A percentile compares a stretch with the other conserved stretches of the same genome.
Conservation (phyloP, 1,284 basidiomycete species). For the Kwoniella shivajii region DNA sequence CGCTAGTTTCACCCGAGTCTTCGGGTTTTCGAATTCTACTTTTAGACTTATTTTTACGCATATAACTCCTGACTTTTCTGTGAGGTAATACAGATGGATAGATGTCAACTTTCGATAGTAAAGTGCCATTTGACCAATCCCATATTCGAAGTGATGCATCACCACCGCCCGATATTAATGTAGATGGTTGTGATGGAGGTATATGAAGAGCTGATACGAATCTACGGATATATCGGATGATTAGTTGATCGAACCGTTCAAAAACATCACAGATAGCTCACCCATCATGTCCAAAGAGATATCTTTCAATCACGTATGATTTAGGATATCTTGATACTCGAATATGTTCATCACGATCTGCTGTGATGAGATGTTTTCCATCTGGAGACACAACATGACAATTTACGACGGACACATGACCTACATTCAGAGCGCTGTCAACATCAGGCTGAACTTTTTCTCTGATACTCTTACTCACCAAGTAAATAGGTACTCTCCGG, state of each 20-base stretch:
- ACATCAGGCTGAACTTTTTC: background rate
- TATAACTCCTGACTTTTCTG: constrained; percentile 58
- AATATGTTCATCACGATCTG: constrained; percentile 91
- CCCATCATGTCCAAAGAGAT: constrained; percentile 80
- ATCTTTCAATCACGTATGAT: constrained; percentile 78
- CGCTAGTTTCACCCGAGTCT: constrained; percentile 31
- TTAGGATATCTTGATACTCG: constrained; percentile 85
- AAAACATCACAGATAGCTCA: constrained; percentile 52
- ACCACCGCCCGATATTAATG: constrained; percentile 82
- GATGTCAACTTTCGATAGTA: constrained; percentile 62
- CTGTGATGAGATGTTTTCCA: constrained; percentile 74
- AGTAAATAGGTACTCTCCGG: constrained; percentile 70
- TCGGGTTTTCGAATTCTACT: constrained; percentile 32
- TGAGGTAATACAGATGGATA: constrained; percentile 63
- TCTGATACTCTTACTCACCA: constrained; percentile 42
- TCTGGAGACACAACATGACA: constrained; percentile 67
- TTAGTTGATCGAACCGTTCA: background rate
- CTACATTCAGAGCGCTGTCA: constrained; percentile 17
- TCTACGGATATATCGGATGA: constrained; percentile 54
- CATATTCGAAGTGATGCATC: constrained; percentile 75
- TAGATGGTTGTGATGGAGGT: constrained; percentile 58
- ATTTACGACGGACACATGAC: constrained; percentile 83
- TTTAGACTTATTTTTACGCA: constrained; percentile 32
- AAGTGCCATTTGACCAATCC: constrained; percentile 70
- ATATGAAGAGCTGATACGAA: constrained; percentile 80